Conservation (phyloP, 805 yeast species). For the Komagataella ulmi region DNA sequence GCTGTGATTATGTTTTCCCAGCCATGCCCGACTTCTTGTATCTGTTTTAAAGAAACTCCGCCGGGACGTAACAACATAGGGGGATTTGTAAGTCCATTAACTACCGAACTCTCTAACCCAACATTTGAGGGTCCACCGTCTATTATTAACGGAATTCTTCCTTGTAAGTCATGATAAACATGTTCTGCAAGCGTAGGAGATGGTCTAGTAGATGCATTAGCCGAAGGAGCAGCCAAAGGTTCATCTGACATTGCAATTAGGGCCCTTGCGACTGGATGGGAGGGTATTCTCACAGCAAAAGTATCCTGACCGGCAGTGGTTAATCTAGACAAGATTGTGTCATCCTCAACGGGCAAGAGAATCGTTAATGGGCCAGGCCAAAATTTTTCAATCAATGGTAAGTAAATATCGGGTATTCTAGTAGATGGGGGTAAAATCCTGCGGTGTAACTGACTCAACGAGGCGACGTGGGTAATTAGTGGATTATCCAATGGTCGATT, state of each 20-base stretch:
- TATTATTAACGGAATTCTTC: slow-evolving; percentile 67
- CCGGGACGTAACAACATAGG: slow-evolving; percentile 92
- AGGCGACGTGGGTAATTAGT: slow-evolving; percentile 77
- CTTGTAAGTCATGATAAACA: slow-evolving; percentile 68
- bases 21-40: slow-evolving; percentile 36
- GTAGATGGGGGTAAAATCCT: slow-evolving; percentile 32
- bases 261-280: slow-evolving; percentile 82
- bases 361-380: slow-evolving; percentile 98
- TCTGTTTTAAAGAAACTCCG: slow-evolving; percentile 75
- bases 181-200: slow-evolving; percentile 86
- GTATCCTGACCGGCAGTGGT: slow-evolving; percentile 87
- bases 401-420: slow-evolving; percentile 57
- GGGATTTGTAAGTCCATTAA: slow-evolving; percentile 77
- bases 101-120: slow-evolving; percentile 90
- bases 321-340: slow-evolving; percentile 44
- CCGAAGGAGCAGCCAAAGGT: slow-evolving; percentile 96
- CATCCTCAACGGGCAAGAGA: slow-evolving; percentile 44
- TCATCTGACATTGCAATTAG: slow-evolving; percentile 71
- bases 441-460: slow-evolving; percentile 55
- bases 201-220: slow-evolving; percentile 91
- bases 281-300: slow-evolving; percentile 85
- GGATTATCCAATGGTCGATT: slow-evolving; percentile 96
- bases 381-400: slow-evolving; percentile 46
- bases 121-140: slow-evolving; percentile 88
- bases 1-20: slow-evolving; percentile 61